Base-by-base conservation (phyloP, 2,329 filamentous ascomycete species). In the Geoglossum cookeanum region DNA sequence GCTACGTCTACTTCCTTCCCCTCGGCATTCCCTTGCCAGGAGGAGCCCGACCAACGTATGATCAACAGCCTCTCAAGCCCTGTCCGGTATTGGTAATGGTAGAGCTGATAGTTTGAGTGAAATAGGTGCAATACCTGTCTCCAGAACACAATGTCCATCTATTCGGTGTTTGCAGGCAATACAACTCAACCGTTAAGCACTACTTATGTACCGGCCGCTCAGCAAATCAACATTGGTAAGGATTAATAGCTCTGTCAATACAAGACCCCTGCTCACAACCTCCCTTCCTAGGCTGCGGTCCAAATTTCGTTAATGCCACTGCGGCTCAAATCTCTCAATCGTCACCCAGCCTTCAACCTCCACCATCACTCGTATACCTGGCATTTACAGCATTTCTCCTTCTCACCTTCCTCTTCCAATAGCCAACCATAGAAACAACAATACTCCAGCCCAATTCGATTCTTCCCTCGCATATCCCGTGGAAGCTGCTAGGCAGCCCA, bases 1-100 rank as follows among this genome's bases (percentile, higher is more conserved):
- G 80, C 37, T 91, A 90, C 65, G 77, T 92, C 39, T 98, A 96
- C 71, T 91, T 85, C 64, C 74, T 97, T 2, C 87, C 90, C 0
- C 76, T 94, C 57, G 92, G 92, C 59, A 76, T 82, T 45, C 69
- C 75, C 0, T 72, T 96, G 11, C 86, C 87, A 0, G 75, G 73
- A 13, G 77, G 77, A 27, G 79, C 82, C 30, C 74, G 75, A n/a
- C 87, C 89, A 0, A 80, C 72, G 51, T 57, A 49, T 11, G 55
- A 37, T 47, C 11, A 3, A 11, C 49, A 2, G 22, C n/a, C 17
- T 33, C 11, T n/a, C 17, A 29, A 33, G 11, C 13, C 3, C 77
- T 53, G 17, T n/a, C 49, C 32, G 37, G 17, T 11, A 42, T 13
- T 8, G 13, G n/a, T 9, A 27, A 49, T 52, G 30, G 7, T 15